Percentiles rank a stretch among this genome's conserved stretches.
Conservation (phyloP, 768 basidiomycete species). For the Termitomyces sp. region DNA sequence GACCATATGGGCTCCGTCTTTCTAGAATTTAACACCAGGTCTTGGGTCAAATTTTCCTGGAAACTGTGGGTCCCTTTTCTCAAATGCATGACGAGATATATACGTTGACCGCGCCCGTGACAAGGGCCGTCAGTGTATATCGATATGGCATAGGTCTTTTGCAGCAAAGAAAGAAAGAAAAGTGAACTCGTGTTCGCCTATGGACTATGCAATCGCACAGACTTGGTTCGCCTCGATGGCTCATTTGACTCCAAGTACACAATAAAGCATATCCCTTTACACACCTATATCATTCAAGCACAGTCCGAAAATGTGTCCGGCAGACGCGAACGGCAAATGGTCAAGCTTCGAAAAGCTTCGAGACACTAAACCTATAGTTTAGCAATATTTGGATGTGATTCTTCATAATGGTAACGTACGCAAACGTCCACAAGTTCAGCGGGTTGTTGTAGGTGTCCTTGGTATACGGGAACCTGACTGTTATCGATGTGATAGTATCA, state of each 20-base stretch:
- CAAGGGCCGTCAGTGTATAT: background rate
- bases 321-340: background rate
- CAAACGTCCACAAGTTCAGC: slow-evolving; percentile 52
- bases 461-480: slow-evolving; percentile 59
- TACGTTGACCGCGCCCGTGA: background rate
- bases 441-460: slow-evolving; percentile 60
- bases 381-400: background rate
- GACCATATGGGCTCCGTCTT: too few species aligned
- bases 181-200: background rate
- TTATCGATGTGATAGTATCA: background rate
- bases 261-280: background rate
- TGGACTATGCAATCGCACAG: background rate
- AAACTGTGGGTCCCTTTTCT: too few species aligned
- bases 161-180: background rate
- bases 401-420: slow-evolving; percentile 30
- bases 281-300: background rate
- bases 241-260: background rate
- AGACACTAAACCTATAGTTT: background rate
- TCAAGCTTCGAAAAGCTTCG: slow-evolving; percentile 7
- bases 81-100: background rate
- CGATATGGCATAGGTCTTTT: background rate
- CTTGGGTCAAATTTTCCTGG: too few species aligned
- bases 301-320: background rate
- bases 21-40: too few species aligned
- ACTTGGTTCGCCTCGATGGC: background rate